Percentiles rank a stretch among this genome's conserved stretches.
Evolutionary conservation across 768 basidiomycete genomes (phyloP).

Genomic region (Tricholoma hemisulphureum): DNA sequence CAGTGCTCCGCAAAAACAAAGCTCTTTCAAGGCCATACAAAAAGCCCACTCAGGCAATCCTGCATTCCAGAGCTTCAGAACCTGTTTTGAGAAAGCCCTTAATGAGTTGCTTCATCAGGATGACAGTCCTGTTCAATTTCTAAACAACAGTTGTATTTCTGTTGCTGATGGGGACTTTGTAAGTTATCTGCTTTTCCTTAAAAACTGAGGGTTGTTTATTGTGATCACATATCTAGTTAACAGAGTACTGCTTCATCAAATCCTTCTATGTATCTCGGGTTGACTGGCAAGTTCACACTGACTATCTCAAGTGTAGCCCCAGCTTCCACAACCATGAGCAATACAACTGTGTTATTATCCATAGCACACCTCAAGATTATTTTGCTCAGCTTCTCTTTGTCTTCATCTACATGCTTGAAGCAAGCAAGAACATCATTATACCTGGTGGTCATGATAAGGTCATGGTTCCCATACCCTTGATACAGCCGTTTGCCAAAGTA

Average conservation of each 20-base stretch:
- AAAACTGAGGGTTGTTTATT: too few relatives aligned
- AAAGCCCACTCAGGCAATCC: not conserved
- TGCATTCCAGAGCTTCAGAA: not conserved
- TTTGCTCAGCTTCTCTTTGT: not conserved
- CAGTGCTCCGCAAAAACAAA: not conserved
- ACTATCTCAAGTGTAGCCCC: constrained; percentile 22
- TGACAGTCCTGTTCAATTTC: not conserved
- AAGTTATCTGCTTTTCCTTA: too few relatives aligned
- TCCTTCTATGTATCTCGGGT: constrained; percentile 17
- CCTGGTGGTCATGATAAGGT: not conserved
- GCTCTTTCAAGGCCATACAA: constrained; percentile 5
- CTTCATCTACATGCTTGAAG: not conserved
- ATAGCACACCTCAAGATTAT: not conserved
- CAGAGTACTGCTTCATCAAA: constrained; percentile 11
- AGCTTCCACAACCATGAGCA: constrained; percentile 3
- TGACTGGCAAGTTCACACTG: constrained; percentile 16
- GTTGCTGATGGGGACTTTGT: not conserved
- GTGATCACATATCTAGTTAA: not conserved
- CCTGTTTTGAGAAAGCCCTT: not conserved
- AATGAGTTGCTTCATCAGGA: not conserved
- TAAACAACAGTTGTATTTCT: not conserved
- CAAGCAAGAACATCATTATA: not conserved
- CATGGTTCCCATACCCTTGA: not conserved
- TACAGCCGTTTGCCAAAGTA: not conserved
- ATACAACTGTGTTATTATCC: constrained; percentile 13